Evolutionary conservation across 306 rosid genomes (phyloP).

Genomic region (Dryas drummondii): DNA sequence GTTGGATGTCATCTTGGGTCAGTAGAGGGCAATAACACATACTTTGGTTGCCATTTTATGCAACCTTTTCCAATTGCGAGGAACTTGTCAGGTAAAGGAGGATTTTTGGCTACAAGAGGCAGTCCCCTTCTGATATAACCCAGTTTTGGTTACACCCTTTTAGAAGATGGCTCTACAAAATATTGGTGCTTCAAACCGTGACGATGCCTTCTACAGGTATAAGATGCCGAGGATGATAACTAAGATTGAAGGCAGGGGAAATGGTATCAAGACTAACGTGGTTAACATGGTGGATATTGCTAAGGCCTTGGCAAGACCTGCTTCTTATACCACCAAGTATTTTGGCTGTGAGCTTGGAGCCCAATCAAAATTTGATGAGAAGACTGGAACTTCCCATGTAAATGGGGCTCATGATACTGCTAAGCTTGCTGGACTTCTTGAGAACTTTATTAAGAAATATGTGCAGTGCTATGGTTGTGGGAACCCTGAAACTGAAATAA

Average conservation of each 20-base stretch:
- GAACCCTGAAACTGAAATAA: conserved; percentile 75
- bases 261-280: conserved; percentile 78
- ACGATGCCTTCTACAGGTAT: conserved; percentile 88
- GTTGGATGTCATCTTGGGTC: conserved; percentile 47
- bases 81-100: background rate
- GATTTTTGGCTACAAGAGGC: conserved; percentile 12
- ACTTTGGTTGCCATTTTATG: conserved; percentile 36
- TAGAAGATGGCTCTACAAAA: conserved; percentile 69
- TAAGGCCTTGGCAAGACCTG: conserved; percentile 80
- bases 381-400: conserved; percentile 65
- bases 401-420: conserved; percentile 82
- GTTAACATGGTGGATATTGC: conserved; percentile 88
- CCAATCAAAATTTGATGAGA: conserved; percentile 79
- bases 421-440: conserved; percentile 77
- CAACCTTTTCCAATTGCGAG: conserved; percentile 29
- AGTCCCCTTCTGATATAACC: conserved; percentile 23
- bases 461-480: conserved; percentile 84
- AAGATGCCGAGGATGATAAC: conserved; percentile 93
- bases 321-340: conserved; percentile 71
- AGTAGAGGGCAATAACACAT: conserved; percentile 23
- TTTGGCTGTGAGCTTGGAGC: conserved; percentile 91
- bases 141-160: background rate
- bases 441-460: conserved; percentile 77
- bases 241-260: conserved; percentile 81
- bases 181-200: conserved; percentile 77